Conservation (phyloP, 2,329 filamentous ascomycete species). For the Aspergillus clavatus region DNA sequence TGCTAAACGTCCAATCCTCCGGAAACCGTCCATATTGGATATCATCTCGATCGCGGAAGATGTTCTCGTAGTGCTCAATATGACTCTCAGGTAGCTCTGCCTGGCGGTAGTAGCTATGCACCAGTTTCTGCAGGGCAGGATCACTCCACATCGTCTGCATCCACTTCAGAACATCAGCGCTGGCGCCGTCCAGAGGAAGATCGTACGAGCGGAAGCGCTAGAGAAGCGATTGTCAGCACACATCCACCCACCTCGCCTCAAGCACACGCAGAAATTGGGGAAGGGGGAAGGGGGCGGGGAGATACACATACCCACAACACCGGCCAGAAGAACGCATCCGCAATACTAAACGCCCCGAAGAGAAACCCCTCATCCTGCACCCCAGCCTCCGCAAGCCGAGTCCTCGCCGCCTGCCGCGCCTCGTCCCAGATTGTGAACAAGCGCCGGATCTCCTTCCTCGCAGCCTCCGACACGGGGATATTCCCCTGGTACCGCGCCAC, state of each 20-base stretch:
- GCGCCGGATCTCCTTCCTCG: constrained; percentile 21
- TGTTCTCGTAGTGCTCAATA: constrained; percentile 28
- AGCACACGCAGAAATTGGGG: too few species aligned
- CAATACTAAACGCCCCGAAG: constrained; percentile 36
- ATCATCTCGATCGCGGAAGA: constrained; percentile 24
- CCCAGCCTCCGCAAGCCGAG: constrained; percentile 19
- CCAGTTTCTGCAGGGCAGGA: constrained; percentile 19
- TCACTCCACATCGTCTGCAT: constrained; percentile 34
- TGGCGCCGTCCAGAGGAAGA: constrained; percentile 25
- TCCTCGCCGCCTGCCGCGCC: constrained; percentile 20
- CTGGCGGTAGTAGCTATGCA: constrained; percentile 25
- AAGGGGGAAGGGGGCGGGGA: too few species aligned
- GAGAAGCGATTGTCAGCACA: constrained; percentile 20
- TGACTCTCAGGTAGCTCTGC: constrained; percentile 24
- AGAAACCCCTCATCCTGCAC: constrained; percentile 32
- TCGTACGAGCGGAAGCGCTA: constrained; percentile 34
- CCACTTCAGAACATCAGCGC: constrained; percentile 25
- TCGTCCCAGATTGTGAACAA: constrained; percentile 27
- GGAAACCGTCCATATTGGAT: constrained; percentile 24
- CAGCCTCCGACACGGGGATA: constrained; percentile 24
- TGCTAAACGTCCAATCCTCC: constrained; percentile 27
- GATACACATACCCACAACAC: constrained; percentile 31
- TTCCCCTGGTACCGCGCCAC: constrained; percentile 28
- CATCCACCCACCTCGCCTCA: too few species aligned
- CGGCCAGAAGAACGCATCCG: constrained; percentile 38